A percentile compares a stretch with the other conserved stretches of the same genome.
These are phyloP conservation scores for Cochlearia excelsa DNA, from an alignment of 345 rosid genomes.

Conservation along the genomic window DNA sequence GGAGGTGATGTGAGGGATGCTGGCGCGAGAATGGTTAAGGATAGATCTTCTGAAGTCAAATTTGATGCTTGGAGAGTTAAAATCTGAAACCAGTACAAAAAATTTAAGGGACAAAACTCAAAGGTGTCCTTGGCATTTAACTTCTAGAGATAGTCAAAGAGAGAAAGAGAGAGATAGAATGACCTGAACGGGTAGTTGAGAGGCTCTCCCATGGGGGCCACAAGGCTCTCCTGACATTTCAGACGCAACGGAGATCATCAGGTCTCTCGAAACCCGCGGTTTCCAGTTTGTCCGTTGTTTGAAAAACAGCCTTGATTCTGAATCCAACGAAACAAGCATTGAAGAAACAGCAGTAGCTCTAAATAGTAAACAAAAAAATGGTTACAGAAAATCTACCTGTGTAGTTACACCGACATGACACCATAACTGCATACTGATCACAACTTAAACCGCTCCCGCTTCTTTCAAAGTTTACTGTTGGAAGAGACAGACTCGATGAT, in stretches of 20 bases:
- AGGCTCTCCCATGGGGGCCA: conserved; percentile 56
- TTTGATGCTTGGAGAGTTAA: conserved; percentile 93
- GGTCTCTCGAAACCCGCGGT: conserved; percentile 76
- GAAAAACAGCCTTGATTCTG: conserved; percentile 87
- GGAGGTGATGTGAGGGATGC: conserved; percentile 88
- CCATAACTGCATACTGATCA: conserved; percentile 78
- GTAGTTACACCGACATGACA: conserved; percentile 88
- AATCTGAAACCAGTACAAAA: conserved; percentile 56
- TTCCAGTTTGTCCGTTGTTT: conserved; percentile 84
- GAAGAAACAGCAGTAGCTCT: conserved; percentile 12
- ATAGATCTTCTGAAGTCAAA: conserved; percentile 84
- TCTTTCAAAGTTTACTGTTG: conserved; percentile 51
- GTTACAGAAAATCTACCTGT: conserved; percentile 52
- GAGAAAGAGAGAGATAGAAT: conserved; percentile 16
- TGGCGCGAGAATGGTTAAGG: conserved; percentile 89
- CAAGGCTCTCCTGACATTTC: conserved; percentile 64
- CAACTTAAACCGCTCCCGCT: conserved; percentile 41
- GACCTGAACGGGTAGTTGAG: conserved; percentile 94
- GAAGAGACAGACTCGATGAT: conserved; percentile 45
- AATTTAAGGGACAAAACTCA: conserved; percentile 11
- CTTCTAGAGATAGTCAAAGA: conserved; percentile 10
- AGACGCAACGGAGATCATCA: conserved; percentile 89
- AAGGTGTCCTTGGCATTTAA: conserved; percentile 12
- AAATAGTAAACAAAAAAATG: conserved; percentile 20
- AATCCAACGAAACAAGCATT: conserved; percentile 24